Conservation (phyloP, 2,329 filamentous ascomycete genomes). For the Diaporthe australafricana region DNA sequence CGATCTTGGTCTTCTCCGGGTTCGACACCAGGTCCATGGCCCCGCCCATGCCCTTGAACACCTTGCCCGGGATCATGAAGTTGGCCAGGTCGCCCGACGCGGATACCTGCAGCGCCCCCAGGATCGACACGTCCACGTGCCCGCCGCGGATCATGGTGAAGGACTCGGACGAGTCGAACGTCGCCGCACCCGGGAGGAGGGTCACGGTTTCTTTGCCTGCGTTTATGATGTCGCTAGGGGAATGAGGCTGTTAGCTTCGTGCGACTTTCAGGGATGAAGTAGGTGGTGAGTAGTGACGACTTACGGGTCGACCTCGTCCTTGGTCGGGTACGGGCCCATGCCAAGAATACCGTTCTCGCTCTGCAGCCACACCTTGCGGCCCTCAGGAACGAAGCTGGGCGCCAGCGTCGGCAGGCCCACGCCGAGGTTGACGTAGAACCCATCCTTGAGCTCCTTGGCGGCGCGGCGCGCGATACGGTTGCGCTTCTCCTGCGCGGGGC, state of each 20-base stretch:
- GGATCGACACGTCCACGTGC: conserved; percentile 85
- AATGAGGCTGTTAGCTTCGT: background rate
- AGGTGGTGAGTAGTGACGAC: conserved; percentile 36
- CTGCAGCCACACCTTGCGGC: conserved; percentile 83
- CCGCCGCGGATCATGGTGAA: conserved; percentile 91
- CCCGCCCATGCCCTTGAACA: conserved; percentile 88
- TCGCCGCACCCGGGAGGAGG: conserved; percentile 78
- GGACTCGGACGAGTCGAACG: conserved; percentile 84
- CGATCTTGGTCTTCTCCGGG: conserved; percentile 77
- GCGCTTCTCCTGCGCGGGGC: conserved; percentile 64
- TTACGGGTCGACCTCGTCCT: conserved; percentile 75
- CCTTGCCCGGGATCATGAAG: conserved; percentile 91
- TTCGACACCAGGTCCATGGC: conserved; percentile 81
- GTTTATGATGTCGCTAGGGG: conserved; percentile 77
- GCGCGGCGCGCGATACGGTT: conserved; percentile 81
- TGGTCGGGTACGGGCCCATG: conserved; percentile 83
- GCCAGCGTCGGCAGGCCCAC: conserved; percentile 87
- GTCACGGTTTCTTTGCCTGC: conserved; percentile 91
- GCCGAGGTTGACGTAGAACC: conserved; percentile 84
- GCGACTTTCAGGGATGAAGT: background rate
- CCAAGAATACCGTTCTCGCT: conserved; percentile 89
- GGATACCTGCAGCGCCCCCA: conserved; percentile 85
- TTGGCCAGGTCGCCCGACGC: conserved; percentile 85
- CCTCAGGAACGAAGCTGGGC: conserved; percentile 77
- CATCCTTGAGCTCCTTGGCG: conserved; percentile 83